Evolutionary conservation across 768 basidiomycete genomes (phyloP).

Genomic region (Termitomyces sp.): DNA sequence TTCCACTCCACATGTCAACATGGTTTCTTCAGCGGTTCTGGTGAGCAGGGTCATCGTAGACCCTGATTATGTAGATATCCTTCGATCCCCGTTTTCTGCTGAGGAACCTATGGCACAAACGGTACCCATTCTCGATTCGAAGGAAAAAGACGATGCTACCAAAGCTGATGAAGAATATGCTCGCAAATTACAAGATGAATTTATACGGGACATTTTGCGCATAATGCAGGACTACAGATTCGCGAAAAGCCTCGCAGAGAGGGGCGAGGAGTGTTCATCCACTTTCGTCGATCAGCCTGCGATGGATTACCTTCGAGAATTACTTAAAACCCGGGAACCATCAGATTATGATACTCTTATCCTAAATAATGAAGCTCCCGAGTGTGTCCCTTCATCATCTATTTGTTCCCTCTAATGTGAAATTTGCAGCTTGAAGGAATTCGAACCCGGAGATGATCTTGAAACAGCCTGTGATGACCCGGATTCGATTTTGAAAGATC

Average conservation of each 20-base stretch:
- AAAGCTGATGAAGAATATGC: slow-evolving; percentile 31
- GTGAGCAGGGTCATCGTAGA: slow-evolving; percentile 10
- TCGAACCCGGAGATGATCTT: not conserved
- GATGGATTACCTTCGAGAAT: slow-evolving; percentile 34
- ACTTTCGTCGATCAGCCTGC: slow-evolving; percentile 29
- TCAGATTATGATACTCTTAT: not conserved
- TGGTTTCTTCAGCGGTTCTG: slow-evolving; percentile 2
- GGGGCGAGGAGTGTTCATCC: slow-evolving; percentile 28
- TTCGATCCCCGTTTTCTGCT: slow-evolving; percentile 32
- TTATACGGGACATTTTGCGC: slow-evolving; percentile 22
- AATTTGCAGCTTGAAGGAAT: not conserved
- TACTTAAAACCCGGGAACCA: slow-evolving; percentile 21
- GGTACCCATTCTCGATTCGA: slow-evolving; percentile 25
- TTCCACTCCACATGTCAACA: not conserved
- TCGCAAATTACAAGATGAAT: slow-evolving; percentile 32
- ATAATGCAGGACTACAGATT: slow-evolving; percentile 30
- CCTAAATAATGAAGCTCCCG: not conserved
- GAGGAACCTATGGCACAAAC: slow-evolving; percentile 38
- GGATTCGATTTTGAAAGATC: not conserved
- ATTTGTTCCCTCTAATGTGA: not conserved
- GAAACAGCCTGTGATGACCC: not conserved
- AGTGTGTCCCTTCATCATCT: not conserved
- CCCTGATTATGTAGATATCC: slow-evolving; percentile 23
- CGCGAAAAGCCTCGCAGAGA: slow-evolving; percentile 36
- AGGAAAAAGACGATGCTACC: slow-evolving; percentile 30